These are phyloP conservation scores for Chlamydomonas sphaeroides DNA, from an alignment of 139 green algal genomes.

Conservation along the genomic window DNA sequence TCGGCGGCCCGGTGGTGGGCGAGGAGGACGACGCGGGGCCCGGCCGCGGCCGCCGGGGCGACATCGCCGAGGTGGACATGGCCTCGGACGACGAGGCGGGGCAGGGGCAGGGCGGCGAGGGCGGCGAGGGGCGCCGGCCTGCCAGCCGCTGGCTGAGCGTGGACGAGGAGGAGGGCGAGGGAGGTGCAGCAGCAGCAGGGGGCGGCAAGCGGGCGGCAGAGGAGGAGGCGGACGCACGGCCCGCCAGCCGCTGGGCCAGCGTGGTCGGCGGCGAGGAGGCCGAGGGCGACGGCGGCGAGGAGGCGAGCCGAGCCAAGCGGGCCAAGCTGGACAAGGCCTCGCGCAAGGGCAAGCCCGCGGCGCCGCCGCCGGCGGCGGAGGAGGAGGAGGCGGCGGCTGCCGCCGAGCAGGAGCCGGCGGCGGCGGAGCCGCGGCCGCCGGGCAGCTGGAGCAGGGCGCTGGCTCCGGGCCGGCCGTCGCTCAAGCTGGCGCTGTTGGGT, in stretches of 20 bases:
- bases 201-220: too few species aligned
- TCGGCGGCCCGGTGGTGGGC: conserved; percentile 24
- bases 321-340: conserved; percentile 3
- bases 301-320: background rate
- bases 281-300: background rate
- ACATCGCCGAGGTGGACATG: conserved; percentile 73
- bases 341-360: too few species aligned
- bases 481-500: background rate
- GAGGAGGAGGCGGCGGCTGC: too few species aligned
- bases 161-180: too few species aligned
- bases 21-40: background rate
- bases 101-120: background rate
- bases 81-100: conserved; percentile 17
- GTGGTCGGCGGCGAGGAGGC: background rate
- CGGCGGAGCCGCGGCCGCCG: too few species aligned
- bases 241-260: too few species aligned
- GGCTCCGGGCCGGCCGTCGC: background rate
- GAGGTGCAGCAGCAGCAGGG: too few species aligned
- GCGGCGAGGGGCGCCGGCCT: background rate
- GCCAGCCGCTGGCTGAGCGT: conserved; percentile 9
- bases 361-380: too few species aligned
- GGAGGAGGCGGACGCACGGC: background rate
- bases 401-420: too few species aligned
- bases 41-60: background rate
- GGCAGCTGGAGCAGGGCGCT: too few species aligned